These are phyloP conservation scores for Poterioochromonas sp. DNA, from an alignment of 352 stramenopile species.

Conservation along the genomic window DNA sequence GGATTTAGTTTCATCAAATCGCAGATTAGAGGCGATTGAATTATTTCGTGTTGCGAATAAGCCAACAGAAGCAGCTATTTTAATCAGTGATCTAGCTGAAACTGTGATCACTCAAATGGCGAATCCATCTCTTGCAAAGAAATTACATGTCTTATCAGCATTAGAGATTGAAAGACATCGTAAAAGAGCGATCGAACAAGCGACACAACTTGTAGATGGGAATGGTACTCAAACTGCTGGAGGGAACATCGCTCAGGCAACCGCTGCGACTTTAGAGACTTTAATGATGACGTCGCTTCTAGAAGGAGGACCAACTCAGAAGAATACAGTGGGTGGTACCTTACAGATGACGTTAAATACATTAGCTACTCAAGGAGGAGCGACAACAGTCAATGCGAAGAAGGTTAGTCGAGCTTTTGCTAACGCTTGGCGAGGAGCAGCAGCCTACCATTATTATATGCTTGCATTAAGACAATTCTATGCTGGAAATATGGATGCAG, in stretches of 20 bases:
- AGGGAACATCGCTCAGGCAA: slow-evolving; percentile 60
- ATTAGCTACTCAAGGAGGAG: neutral
- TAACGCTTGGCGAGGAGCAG: slow-evolving; percentile 80
- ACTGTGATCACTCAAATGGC: slow-evolving; percentile 47
- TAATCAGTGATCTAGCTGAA: slow-evolving; percentile 69
- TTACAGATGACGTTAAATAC: neutral
- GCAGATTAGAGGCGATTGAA: slow-evolving; percentile 69
- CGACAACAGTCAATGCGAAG: neutral
- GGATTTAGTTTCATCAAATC: slow-evolving; percentile 66
- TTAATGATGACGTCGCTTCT: slow-evolving; percentile 60
- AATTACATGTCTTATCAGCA: slow-evolving; percentile 80
- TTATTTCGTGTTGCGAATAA: slow-evolving; percentile 81
- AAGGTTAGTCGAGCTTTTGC: slow-evolving; percentile 53
- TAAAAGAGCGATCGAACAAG: slow-evolving; percentile 68
- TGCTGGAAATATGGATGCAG: slow-evolving; percentile 59
- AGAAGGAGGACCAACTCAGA: slow-evolving; percentile 23
- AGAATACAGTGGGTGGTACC: neutral
- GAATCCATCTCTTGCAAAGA: slow-evolving; percentile 77
- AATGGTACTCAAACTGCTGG: too few relatives aligned
- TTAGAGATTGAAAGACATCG: slow-evolving; percentile 82
- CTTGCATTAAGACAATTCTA: slow-evolving; percentile 82
- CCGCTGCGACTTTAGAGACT: slow-evolving; percentile 75
- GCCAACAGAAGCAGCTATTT: slow-evolving; percentile 73
- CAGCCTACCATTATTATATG: slow-evolving; percentile 84
- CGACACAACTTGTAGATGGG: slow-evolving; percentile 45